These are phyloP conservation scores for Penicillium polonicum DNA, from an alignment of 2,329 filamentous ascomycete genomes.

Conservation along the genomic window DNA sequence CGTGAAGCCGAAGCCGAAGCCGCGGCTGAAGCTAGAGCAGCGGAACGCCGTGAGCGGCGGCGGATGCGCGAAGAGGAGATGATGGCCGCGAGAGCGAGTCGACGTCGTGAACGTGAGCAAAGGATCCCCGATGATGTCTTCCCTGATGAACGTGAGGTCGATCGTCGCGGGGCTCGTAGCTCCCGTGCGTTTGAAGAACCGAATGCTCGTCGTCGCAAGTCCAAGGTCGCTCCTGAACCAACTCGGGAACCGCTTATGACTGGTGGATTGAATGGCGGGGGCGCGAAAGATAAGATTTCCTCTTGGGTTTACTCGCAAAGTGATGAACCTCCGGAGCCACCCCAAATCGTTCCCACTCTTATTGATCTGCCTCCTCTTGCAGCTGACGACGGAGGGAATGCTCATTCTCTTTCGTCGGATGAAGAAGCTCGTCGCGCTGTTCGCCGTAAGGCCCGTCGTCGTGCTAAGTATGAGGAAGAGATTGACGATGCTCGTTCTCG, in stretches of 20 bases:
- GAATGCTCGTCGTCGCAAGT: constrained; percentile 38
- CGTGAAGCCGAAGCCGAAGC: constrained; percentile 29
- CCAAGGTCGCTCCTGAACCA: constrained; percentile 25
- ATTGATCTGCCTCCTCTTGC: constrained; percentile 42
- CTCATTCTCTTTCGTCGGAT: constrained; percentile 43
- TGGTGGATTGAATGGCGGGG: constrained; percentile 24
- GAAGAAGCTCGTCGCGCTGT: constrained; percentile 42
- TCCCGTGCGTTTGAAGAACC: constrained; percentile 36
- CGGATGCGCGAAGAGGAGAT: constrained; percentile 38
- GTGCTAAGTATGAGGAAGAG: constrained; percentile 45
- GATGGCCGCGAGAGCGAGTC: constrained; percentile 30
- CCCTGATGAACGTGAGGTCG: constrained; percentile 28
- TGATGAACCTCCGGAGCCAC: constrained; percentile 49
- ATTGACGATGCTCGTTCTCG: constrained; percentile 38
- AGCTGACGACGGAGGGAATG: constrained; percentile 29
- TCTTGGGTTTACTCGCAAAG: constrained; percentile 52
- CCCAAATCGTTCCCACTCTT: constrained; percentile 47
- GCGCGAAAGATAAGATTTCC: constrained; percentile 47
- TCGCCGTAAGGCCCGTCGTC: constrained; percentile 40
- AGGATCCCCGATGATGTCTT: constrained; percentile 27
- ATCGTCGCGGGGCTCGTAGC: constrained; percentile 25
- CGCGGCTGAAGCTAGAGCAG: constrained; percentile 38
- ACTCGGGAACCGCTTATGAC: constrained; percentile 32
- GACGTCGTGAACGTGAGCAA: constrained; percentile 36
- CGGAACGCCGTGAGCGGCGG: constrained; percentile 43